Percentiles rank a stretch among this genome's conserved stretches.
Conservation (phyloP, 257 asterid species). For the Coffea canephora region DNA sequence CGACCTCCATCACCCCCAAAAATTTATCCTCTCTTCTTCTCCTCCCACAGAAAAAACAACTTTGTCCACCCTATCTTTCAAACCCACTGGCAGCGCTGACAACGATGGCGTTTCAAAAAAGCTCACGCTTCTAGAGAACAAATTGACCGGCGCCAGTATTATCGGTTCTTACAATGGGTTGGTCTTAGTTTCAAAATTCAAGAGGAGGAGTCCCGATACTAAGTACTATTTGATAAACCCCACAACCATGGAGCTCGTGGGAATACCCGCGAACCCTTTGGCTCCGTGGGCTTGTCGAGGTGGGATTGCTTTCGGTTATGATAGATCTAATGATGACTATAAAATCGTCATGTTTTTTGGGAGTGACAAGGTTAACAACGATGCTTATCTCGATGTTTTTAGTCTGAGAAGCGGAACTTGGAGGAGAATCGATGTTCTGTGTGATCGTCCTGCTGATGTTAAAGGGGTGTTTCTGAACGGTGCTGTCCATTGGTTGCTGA, state of each 20-base stretch:
- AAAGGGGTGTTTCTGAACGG: no score
- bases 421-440: no score
- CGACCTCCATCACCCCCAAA: conserved; percentile 5
- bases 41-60: background rate
- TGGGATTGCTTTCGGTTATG: conserved; percentile 45
- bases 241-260: conserved; percentile 21
- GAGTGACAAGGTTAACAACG: no score
- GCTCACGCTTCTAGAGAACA: background rate
- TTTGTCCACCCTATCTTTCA: conserved; percentile 9
- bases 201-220: background rate
- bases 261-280: conserved; percentile 19
- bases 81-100: no score
- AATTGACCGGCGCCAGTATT: conserved; percentile 6
- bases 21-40: conserved; percentile 20
- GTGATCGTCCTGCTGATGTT: no score
- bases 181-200: conserved; percentile 12
- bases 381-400: no score
- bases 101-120: background rate
- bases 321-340: conserved; percentile 35
- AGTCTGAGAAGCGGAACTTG: no score
- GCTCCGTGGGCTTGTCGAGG: conserved; percentile 14
- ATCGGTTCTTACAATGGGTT: conserved; percentile 39
- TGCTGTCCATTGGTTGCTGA: no score
- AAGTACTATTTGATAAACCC: conserved; percentile 30
- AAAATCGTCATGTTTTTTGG: conserved; percentile 34